Percentiles rank a stretch among this genome's conserved stretches.
Evolutionary conservation across 2,329 filamentous ascomycete species (phyloP).

Genomic region (Penicillium verrucosum): DNA sequence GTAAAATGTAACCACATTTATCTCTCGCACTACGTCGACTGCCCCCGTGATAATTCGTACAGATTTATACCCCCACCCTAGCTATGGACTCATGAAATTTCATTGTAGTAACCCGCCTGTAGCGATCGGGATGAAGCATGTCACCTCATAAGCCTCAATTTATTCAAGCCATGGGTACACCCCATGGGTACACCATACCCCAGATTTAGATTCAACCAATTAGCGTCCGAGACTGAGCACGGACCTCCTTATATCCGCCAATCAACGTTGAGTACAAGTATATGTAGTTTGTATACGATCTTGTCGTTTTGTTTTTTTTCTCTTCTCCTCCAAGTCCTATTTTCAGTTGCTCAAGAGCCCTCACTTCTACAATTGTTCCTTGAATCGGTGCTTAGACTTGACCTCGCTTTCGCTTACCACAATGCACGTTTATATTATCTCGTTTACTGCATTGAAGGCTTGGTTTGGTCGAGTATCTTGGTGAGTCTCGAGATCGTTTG

Average conservation of each 20-base stretch:
- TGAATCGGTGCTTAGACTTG: background rate
- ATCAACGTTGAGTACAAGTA: background rate
- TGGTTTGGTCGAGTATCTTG: background rate
- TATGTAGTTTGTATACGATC: background rate
- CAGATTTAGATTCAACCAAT: background rate
- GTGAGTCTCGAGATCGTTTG: background rate
- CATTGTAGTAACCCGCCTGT: fast-evolving
- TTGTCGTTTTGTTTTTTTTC: background rate
- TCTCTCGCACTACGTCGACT: background rate
- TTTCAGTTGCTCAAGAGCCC: background rate
- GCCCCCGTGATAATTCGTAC: background rate
- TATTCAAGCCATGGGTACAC: background rate
- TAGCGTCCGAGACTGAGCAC: background rate
- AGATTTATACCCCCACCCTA: background rate
- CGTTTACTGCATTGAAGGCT: background rate
- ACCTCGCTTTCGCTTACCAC: too few species aligned
- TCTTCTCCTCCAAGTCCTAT: background rate
- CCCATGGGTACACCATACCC: background rate
- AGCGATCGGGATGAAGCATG: background rate
- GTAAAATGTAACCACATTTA: too few species aligned
- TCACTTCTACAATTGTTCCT: background rate
- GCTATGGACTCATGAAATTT: background rate
- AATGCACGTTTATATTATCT: background rate
- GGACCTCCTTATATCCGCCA: background rate
- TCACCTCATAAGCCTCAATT: background rate